Percentiles rank a stretch among this genome's conserved stretches.
phyloP scores from a whole-genome alignment of 345 rosid species.

The Abelmoschus esculentus region DNA sequence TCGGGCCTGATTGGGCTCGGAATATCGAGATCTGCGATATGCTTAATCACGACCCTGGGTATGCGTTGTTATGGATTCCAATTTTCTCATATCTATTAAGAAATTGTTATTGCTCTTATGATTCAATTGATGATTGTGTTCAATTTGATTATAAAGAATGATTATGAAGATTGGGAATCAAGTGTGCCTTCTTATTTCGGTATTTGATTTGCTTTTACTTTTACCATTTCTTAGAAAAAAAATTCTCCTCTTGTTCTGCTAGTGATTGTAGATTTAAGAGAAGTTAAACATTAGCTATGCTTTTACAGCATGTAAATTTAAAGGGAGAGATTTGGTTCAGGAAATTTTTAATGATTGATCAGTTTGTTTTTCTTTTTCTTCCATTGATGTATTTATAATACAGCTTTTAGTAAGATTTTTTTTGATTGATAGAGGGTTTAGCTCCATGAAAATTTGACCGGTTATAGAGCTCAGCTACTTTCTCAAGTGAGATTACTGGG shows the following conservation, averaged over 20 bases:
- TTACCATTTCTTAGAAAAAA: no score
- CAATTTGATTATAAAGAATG: neutral
- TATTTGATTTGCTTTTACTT: neutral
- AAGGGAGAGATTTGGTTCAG: neutral
- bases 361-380: neutral
- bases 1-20: slow-evolving; percentile 99
- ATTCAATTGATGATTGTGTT: neutral
- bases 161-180: neutral
- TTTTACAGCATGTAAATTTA: neutral
- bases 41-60: slow-evolving; percentile 96
- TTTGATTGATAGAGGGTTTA: neutral
- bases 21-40: slow-evolving; percentile 99
- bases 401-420: neutral
- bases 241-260: neutral
- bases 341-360: neutral
- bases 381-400: neutral
- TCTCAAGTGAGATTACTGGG: neutral
- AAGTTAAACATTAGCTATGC: neutral
- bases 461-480: neutral
- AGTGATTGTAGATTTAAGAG: neutral
- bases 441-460: neutral
- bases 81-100: neutral
- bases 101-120: neutral
- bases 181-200: neutral
- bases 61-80: slow-evolving; percentile 21